Base-by-base conservation (phyloP, 306 rosid genomes). In the Arachis hypogaea region DNA sequence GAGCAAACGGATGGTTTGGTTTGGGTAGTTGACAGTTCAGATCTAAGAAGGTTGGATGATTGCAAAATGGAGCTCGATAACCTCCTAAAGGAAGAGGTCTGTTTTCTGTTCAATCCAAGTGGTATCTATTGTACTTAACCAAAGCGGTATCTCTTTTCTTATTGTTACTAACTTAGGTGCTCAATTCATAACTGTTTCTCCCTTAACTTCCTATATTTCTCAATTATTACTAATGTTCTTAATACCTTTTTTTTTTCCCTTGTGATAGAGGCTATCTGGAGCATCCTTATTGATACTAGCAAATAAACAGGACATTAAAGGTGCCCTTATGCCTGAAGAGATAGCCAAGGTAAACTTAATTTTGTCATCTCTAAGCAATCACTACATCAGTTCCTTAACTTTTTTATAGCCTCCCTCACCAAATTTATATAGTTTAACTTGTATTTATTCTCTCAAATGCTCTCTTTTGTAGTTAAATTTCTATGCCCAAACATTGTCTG, bases 1-100 rank as follows among this genome's bases (percentile, higher is more conserved):
- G 96, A 93, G 93, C 93, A 83, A 79, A 93, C 96, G 28, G 96
- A 93, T 83, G 98, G 97, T 61, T 76, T 93, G 63, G 93, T 93
- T 16, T 90, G 98, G 98, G 97, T 93, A 3, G 97, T 89, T 77
- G 97, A 89, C 72, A 89, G 97, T 81, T 92, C 97, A 0, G 97
- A 92, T 85, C 88, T 92, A 51, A 83, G 96, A 77, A 77, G 97
- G 84, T 75, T 93, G 82, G 95, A 88, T 64, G 98, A 93, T 82
- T 93, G 98, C 90, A 93, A 84, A 82, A 73, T 81, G 80, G 97
- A 93, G 78, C 67, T 93, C 11, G 95, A 93, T 80, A 93, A 87
- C 78, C 97, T 93, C 69, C 86, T 93, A 76, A 93, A 90, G 86
- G 93, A 93, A 84, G 97, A 93, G 95, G 98, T 90, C 43, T 54